These are phyloP conservation scores for Xylogone sp. DNA, from an alignment of 2,329 filamentous ascomycete species.

Conservation along the genomic window DNA sequence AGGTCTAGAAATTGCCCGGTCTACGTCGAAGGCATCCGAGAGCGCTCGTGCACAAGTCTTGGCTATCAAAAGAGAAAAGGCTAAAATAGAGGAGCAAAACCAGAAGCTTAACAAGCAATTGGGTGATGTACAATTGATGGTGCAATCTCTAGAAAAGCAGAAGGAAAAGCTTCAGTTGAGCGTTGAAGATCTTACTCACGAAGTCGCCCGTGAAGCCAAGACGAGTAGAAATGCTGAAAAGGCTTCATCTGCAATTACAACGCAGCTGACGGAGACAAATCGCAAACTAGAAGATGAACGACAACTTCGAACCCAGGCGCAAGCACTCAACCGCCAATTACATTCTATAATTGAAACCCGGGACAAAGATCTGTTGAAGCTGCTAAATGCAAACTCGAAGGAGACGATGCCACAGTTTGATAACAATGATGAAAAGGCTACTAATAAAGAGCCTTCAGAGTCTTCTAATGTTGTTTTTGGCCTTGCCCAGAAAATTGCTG, in stretches of 20 bases:
- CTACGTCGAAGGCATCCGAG: constrained; percentile 80
- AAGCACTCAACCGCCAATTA: constrained; percentile 77
- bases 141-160: constrained; percentile 86
- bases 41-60: constrained; percentile 73
- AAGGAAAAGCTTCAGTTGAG: constrained; percentile 87
- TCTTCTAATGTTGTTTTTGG: constrained; percentile 67
- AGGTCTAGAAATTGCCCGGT: constrained; percentile 90
- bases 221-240: constrained; percentile 88
- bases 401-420: constrained; percentile 49
- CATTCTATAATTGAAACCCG: constrained; percentile 75
- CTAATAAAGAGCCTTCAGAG: constrained; percentile 31
- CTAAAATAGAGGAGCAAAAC: constrained; percentile 77
- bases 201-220: constrained; percentile 86
- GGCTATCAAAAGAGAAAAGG: constrained; percentile 78
- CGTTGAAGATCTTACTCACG: constrained; percentile 88
- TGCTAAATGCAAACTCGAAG: constrained; percentile 70
- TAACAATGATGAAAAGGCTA: constrained; percentile 53
- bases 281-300: constrained; percentile 86
- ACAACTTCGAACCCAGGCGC: constrained; percentile 79
- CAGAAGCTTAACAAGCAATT: constrained; percentile 78
- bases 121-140: constrained; percentile 76
- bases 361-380: constrained; percentile 78
- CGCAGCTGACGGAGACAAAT: constrained; percentile 85
- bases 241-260: constrained; percentile 70
- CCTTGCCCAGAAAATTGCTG: constrained; percentile 80